A percentile compares a stretch with the other conserved stretches of the same genome.
phyloP scores from a whole-genome alignment of 345 rosid species.

The Salix purpurea region DNA sequence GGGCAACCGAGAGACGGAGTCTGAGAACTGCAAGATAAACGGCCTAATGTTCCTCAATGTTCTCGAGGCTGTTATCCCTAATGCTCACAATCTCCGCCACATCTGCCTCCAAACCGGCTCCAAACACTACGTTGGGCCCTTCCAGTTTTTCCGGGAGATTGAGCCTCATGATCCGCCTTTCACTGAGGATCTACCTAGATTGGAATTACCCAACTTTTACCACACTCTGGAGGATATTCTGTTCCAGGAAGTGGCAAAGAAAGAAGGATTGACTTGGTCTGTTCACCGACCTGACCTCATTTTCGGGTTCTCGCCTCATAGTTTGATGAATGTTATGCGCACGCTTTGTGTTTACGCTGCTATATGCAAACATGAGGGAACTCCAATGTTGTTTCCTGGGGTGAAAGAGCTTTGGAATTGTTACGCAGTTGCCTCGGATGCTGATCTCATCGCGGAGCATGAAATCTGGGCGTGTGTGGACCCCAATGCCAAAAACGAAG shows the following conservation, averaged over 20 bases:
- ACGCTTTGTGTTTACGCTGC: slow-evolving; percentile 68
- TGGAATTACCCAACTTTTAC: slow-evolving; percentile 49
- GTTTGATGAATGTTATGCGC: slow-evolving; percentile 62
- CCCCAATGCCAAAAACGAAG: slow-evolving; percentile 53
- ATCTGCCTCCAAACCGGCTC: slow-evolving; percentile 69
- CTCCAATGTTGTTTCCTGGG: slow-evolving; percentile 59
- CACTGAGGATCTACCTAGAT: slow-evolving; percentile 67
- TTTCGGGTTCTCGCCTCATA: slow-evolving; percentile 77
- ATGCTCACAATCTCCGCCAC: slow-evolving; percentile 60
- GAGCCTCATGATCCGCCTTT: slow-evolving; percentile 51
- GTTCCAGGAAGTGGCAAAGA: slow-evolving; percentile 48
- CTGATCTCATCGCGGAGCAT: slow-evolving; percentile 76
- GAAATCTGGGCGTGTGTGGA: slow-evolving; percentile 88
- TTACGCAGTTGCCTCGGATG: slow-evolving; percentile 49
- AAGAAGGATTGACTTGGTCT: slow-evolving; percentile 62
- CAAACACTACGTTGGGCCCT: slow-evolving; percentile 58
- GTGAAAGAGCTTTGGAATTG: slow-evolving; percentile 63
- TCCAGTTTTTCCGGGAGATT: slow-evolving; percentile 16
- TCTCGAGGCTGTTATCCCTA: slow-evolving; percentile 48
- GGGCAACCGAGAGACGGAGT: slow-evolving; percentile 40
- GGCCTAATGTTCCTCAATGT: slow-evolving; percentile 65
- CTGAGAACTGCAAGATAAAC: slow-evolving; percentile 49
- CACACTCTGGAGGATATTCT: slow-evolving; percentile 61
- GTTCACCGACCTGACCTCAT: slow-evolving; percentile 56
- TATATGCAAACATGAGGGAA: slow-evolving; percentile 69